Base-by-base conservation (phyloP, 371 early-diverging fungal genomes). In the Furculomyces boomerangus region DNA sequence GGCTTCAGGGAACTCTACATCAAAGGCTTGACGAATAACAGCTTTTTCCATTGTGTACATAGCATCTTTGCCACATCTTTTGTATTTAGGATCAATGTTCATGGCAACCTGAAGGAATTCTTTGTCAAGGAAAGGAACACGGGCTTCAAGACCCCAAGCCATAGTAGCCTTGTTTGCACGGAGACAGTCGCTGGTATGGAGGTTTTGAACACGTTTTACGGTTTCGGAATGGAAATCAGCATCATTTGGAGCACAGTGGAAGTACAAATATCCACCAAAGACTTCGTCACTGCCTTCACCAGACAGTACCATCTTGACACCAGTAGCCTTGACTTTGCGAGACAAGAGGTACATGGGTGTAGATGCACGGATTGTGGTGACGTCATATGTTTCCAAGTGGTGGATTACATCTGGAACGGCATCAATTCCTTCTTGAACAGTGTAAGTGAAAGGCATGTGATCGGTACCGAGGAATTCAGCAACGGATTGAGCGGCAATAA, bases 91-190 rank as follows among this genome's bases (percentile, higher is more conserved):
- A 45, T 81, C 79, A 43, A 88, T 71, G 55, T 70, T 74, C 92
- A 93, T 90, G 29, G 88, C 81, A 2, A 85, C 78, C 60, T 91
- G 88, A 61, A 95, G 62, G 67, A 93, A 90, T 28, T 70, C 75
- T 68, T 75, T 77, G 74, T 93, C 93, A 37, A 93, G 70, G 82
- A 95, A 95, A 35, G 96, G 96, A 27, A 95, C 96, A 60, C 96
- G 88, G 14, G 91, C 91, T 63, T 95, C 96, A 27, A 95, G 80
- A 55, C 96, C 96, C 93, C 93, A 93, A 1, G 96, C 96, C 93
- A 95, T 93, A 32, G 96, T 95, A 2, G 89, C 82, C 72, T 95
- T 93, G 83, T 95, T 93, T 69, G 96, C 96, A 57, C 96, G 86
- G 44, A 95, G 73, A 70, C 87, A 86, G 69, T 95, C 96, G 59